Percentiles rank a stretch among this genome's conserved stretches.
Conservation (phyloP, 371 early-diverging fungal species). For the Circinella umbellata region DNA sequence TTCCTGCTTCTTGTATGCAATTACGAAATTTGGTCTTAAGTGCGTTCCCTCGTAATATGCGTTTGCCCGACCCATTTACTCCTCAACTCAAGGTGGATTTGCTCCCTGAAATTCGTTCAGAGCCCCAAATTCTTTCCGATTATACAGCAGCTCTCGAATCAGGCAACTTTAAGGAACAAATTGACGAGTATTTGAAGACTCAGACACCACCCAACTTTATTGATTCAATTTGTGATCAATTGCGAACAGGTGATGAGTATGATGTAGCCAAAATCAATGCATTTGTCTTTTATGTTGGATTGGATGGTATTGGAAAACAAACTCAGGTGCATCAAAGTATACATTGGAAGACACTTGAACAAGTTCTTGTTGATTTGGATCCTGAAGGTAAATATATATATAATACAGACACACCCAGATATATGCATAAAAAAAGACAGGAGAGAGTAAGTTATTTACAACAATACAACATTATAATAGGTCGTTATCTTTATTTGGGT, state of each 20-base stretch:
- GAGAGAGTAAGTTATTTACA: background rate
- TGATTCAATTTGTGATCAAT: background rate
- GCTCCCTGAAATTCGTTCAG: slow-evolving; percentile 83
- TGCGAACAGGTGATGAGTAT: background rate
- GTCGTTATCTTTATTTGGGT: slow-evolving; percentile 86
- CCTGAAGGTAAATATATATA: slow-evolving; percentile 67
- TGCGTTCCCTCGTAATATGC: slow-evolving; percentile 96
- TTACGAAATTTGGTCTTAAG: slow-evolving; percentile 93
- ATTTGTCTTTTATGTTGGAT: slow-evolving; percentile 87
- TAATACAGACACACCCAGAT: too few species aligned
- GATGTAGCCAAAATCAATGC: slow-evolving; percentile 84
- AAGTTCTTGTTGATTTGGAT: slow-evolving; percentile 77
- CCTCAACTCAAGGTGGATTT: slow-evolving; percentile 93
- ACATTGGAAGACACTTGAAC: slow-evolving; percentile 84
- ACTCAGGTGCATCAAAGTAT: slow-evolving; percentile 72
- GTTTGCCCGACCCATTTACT: slow-evolving; percentile 96
- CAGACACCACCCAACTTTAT: slow-evolving; percentile 70
- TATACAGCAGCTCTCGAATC: slow-evolving; percentile 65
- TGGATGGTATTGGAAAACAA: slow-evolving; percentile 70
- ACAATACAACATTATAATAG: slow-evolving; percentile 27
- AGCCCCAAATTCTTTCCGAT: slow-evolving; percentile 88
- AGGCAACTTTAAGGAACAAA: slow-evolving; percentile 67
- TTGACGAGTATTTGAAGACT: slow-evolving; percentile 74
- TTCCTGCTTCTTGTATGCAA: slow-evolving; percentile 94
- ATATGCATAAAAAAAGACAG: background rate